Evolutionary conservation across 2,329 filamentous ascomycete genomes (phyloP), one percentile per base, ranked within the genome.

Genomic region (Fusarium kyushuense): DNA sequence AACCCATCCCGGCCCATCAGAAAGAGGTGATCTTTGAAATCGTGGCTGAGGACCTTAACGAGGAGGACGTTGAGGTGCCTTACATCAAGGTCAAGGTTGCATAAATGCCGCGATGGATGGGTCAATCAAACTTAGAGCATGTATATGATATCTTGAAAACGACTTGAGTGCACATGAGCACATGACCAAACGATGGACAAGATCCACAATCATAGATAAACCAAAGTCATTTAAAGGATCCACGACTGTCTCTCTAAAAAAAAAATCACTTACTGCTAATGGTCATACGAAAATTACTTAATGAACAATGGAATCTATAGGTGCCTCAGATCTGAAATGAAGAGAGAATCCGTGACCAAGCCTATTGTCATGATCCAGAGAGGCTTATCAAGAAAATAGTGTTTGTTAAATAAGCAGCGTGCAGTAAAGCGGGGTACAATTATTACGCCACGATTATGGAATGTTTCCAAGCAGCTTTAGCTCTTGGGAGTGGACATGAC

Each of bases 11-110:
- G 0, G 87, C 88, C 6, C 95, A 98, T 77, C 93, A 97, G 83
- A 96, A 92, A 85, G 95, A 97, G 75, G 88, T 98, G 67, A 97
- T 98, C 73, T 96, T 98, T 76, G 96, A 98, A 83, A 92, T 97
- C 70, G 96, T 96, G 9, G 93, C 92, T 0, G 95, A 98, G 78
- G 96, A 98, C 76, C 83, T 88, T 76, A 90, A 89, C 5, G 95
- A 92, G 67, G 93, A 98, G 81, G 96, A 99, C 78, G 95, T 98
- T 2, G 96, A 99, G 81, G 92, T 98, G 71, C 96, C 96, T 6
- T 98, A 97, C 79, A 93, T 98, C 75, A 97, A 95, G 89, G 89
- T 97, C 70, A 95, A 90, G 83, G 82, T 94, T 55, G 73, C 73
- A 52, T 79, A 64, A 59, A 72, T 30, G 54, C 25, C 30, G 19